Conservation (phyloP, 352 stramenopile genomes). For the Phytophthora niederhauseri region DNA sequence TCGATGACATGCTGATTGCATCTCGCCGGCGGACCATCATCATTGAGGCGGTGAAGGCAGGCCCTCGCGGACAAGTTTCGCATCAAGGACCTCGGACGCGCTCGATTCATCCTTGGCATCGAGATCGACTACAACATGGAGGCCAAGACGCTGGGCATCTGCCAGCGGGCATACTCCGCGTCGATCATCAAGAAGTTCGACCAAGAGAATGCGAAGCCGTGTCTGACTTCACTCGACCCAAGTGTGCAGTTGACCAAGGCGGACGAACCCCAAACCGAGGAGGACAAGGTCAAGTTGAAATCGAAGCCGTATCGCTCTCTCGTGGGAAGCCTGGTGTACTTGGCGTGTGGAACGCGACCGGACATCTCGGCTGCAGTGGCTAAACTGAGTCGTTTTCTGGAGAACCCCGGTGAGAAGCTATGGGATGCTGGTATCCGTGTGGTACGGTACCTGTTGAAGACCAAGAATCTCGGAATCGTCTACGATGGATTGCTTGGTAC, state of each 20-base stretch:
- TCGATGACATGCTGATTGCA: not conserved
- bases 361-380: conserved; percentile 24
- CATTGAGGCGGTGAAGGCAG: not conserved
- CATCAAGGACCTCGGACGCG: not conserved
- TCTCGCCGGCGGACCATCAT: not conserved
- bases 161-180: not conserved
- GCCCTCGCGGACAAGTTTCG: not conserved
- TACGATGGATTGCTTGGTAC: too few species aligned
- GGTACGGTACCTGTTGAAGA: conserved; percentile 25
- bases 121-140: not conserved
- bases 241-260: too few species aligned
- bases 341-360: conserved; percentile 26
- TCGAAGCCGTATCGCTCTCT: too few species aligned
- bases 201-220: too few species aligned
- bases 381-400: conserved; percentile 30
- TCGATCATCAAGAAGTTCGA: too few species aligned
- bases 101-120: not conserved
- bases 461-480: not conserved
- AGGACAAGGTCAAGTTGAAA: too few species aligned
- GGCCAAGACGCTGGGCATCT: not conserved
- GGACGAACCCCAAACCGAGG: too few species aligned
- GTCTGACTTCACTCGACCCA: too few species aligned
- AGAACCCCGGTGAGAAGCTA: conserved; percentile 27
- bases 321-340: conserved; percentile 16
- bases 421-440: conserved; percentile 24